phyloP scores from a whole-genome alignment of 306 rosid genomes.

The Prunus dulcis region DNA sequence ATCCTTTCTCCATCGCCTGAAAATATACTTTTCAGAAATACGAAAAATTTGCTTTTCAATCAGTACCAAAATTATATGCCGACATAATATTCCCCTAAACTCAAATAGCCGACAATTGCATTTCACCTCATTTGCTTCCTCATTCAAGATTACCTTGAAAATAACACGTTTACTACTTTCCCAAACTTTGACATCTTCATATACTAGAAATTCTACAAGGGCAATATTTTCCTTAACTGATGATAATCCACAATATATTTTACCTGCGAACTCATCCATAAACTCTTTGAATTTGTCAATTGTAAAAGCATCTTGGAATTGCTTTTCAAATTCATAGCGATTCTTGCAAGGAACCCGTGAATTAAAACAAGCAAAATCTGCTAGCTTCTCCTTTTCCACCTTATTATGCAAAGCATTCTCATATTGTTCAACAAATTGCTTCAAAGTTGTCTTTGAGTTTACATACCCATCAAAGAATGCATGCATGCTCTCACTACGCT shows the following conservation, averaged over 20 bases:
- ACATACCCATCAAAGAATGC: constrained; percentile 8
- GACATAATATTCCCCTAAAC: too few relatives aligned
- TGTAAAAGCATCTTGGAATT: constrained; percentile 15
- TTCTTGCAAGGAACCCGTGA: too few relatives aligned
- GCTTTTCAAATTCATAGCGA: background rate
- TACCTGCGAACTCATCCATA: constrained; percentile 13
- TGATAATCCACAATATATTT: constrained; percentile 13
- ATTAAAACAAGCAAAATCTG: too few relatives aligned
- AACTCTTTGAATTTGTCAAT: constrained; percentile 20
- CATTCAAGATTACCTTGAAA: background rate
- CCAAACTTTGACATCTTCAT: background rate
- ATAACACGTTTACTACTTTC: background rate
- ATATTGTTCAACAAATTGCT: constrained; percentile 9
- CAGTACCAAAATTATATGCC: constrained; percentile 3
- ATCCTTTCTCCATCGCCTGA: constrained; percentile 14
- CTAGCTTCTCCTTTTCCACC: too few relatives aligned
- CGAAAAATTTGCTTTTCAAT: background rate
- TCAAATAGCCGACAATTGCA: constrained; percentile 20
- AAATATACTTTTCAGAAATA: constrained; percentile 15
- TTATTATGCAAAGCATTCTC: too few relatives aligned
- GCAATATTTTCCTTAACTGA: background rate
- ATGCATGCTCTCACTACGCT: background rate
- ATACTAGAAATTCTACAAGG: background rate
- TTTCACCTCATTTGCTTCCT: constrained; percentile 2
- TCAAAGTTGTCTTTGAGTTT: background rate